These are phyloP conservation scores for Silene coronaria DNA, from an alignment of 179 eudicot genomes.

Conservation along the genomic window DNA sequence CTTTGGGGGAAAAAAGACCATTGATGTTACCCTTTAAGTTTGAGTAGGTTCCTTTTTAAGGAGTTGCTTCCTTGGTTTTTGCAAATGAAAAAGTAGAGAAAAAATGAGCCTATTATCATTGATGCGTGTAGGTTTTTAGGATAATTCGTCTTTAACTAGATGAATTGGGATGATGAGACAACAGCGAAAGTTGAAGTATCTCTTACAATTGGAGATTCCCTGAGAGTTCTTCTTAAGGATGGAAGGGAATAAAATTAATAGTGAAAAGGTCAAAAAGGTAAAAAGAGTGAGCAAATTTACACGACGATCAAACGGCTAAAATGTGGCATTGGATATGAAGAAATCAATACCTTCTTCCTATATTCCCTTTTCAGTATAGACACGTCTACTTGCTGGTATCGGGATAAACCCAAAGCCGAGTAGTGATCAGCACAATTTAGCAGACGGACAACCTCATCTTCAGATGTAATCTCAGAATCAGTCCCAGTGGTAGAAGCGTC, in stretches of 20 bases:
- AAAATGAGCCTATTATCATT: background rate
- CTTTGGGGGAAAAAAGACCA: background rate
- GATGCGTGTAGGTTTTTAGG: background rate
- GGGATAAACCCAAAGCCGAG: slow-evolving; percentile 74
- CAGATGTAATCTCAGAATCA: slow-evolving; percentile 77
- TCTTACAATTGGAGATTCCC: no score
- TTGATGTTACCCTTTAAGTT: background rate
- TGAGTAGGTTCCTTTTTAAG: background rate
- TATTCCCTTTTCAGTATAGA: slow-evolving; percentile 77
- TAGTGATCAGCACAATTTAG: slow-evolving; percentile 88
- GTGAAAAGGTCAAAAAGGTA: background rate
- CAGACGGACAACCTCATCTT: slow-evolving; percentile 83
- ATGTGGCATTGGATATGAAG: background rate
- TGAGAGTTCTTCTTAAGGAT: no score
- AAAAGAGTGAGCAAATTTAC: background rate
- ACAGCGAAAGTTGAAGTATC: background rate
- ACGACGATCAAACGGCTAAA: background rate
- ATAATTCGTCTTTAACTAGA: background rate
- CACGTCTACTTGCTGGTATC: slow-evolving; percentile 58
- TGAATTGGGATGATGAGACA: background rate
- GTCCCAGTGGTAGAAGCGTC: slow-evolving; percentile 79
- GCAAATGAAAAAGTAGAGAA: background rate
- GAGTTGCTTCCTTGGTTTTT: background rate
- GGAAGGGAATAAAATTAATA: background rate
- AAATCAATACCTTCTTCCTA: slow-evolving; percentile 60